Evolutionary conservation across 2,329 filamentous ascomycete species (phyloP).

Genomic region (Penicillium sp.): DNA sequence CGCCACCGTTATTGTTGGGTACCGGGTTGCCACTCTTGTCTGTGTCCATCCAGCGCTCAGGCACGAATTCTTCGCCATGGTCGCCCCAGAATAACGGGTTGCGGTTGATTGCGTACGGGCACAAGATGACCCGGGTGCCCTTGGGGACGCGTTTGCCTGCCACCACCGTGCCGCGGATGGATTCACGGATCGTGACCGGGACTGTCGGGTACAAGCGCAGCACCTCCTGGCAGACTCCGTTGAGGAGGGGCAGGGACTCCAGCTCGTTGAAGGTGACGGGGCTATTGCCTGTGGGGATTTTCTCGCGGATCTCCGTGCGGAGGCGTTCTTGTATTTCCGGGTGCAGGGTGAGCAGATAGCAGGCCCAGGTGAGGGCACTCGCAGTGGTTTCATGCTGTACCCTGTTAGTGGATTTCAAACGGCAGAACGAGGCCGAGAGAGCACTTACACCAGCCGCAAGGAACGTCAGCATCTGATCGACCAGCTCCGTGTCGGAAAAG

Average conservation of each 20-base stretch:
- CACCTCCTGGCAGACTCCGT: conserved; percentile 73
- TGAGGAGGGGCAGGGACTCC: conserved; percentile 71
- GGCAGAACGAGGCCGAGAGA: background rate
- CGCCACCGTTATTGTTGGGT: conserved; percentile 54
- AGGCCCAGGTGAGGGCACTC: conserved; percentile 53
- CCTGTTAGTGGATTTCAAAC: background rate
- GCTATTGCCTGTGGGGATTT: conserved; percentile 42
- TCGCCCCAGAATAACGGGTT: conserved; percentile 68
- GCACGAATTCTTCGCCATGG: conserved; percentile 69
- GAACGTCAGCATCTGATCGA: conserved; percentile 45
- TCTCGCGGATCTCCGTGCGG: conserved; percentile 50
- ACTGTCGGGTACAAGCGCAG: conserved; percentile 51
- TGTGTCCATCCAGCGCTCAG: conserved; percentile 68
- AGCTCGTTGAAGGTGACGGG: conserved; percentile 43
- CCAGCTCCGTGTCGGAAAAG: conserved; percentile 40
- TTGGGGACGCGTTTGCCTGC: conserved; percentile 64
- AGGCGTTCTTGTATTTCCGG: conserved; percentile 50
- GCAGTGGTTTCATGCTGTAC: conserved; percentile 55
- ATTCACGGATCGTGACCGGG: conserved; percentile 40
- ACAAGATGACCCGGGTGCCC: conserved; percentile 67
- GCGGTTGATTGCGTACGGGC: conserved; percentile 68
- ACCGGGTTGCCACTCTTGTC: conserved; percentile 51
- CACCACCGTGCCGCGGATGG: conserved; percentile 52
- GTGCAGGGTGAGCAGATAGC: conserved; percentile 53
- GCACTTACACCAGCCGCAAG: conserved; percentile 38